Base-by-base conservation (phyloP, 2,329 filamentous ascomycete species). In the Paramyrothecium roridum region DNA sequence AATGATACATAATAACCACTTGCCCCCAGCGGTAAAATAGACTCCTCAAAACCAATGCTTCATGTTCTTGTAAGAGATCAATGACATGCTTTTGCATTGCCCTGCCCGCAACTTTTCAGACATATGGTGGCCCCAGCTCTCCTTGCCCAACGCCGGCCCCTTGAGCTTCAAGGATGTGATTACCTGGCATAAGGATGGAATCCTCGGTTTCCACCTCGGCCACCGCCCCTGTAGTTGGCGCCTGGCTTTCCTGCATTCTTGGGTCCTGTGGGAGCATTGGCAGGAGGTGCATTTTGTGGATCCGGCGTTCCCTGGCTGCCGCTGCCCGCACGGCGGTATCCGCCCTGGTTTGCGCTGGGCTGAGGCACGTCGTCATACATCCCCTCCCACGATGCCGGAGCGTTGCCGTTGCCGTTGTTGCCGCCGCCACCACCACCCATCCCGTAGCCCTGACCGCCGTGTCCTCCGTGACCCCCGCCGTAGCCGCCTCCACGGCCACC, bases 321-420 rank as follows among this genome's bases (percentile, higher is more conserved):
- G 65, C 73, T 72, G 62, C 73, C 73, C 67, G 74, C 63, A 23
- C 73, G 73, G 33, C 67, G 63, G 56, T 75, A 77, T 61, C 79
- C 76, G 20, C 65, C 62, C 55, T 73, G 72, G 63, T 75, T 78
- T 62, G 87, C 82, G 63, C 87, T 87, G 6, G 91, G 91, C 68
- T 93, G 91, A 17, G 92, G 93, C 2, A 93, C 90, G 70, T 97
- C 93, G 69, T 98, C 93, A 71, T 97, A 98, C 92, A 96, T 96
- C 66, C 93, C 93, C 71, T 98, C 93, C 92, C 93, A 97, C 45
- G 88, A 93, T 22, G 90, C 91, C n/a, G 89, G 88, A 17, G 85
- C 86, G 48, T 84, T 85, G 55, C 77, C 77, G 40, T 75, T 81
- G 65, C 70, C 80, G 11, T 57, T 55, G 11, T 57, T 55, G 26